phyloP scores from a whole-genome alignment of 140 eudicot genomes.

The Ambrosia hybrid region DNA sequence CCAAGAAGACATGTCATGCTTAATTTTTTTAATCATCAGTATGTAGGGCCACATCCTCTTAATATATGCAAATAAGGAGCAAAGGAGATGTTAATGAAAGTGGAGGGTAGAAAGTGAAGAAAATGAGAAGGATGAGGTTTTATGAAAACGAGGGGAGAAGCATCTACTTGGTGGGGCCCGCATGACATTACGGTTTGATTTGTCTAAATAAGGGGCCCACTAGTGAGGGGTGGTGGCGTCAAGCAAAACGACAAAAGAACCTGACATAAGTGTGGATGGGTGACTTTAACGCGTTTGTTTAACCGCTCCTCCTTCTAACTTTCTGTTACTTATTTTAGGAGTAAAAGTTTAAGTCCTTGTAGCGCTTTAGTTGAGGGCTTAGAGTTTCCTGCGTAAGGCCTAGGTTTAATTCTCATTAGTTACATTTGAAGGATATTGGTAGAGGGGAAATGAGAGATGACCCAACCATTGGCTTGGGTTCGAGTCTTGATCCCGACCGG shows the following conservation, averaged over 20 bases:
- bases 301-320: not conserved
- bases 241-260: conserved; percentile 53
- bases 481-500: too few relatives aligned
- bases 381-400: too few relatives aligned
- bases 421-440: too few relatives aligned
- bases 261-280: conserved; percentile 31
- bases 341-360: too few relatives aligned
- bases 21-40: too few relatives aligned
- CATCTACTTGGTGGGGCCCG: conserved; percentile 28
- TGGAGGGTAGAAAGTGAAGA: conserved; percentile 14
- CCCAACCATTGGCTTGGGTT: too few relatives aligned
- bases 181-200: not conserved
- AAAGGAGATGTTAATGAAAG: not conserved
- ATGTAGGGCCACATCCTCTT: too few relatives aligned
- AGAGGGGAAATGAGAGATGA: too few relatives aligned
- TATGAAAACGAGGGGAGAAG: conserved; percentile 18
- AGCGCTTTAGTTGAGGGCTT: too few relatives aligned
- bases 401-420: too few relatives aligned
- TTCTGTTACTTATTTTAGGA: too few relatives aligned
- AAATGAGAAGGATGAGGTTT: conserved; percentile 2
- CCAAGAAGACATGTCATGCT: too few relatives aligned
- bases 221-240: conserved; percentile 12
- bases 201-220: conserved; percentile 31
- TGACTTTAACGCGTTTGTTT: conserved; percentile 32
- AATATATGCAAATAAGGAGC: not conserved